Percentiles rank a stretch among this genome's conserved stretches.
phyloP scores from a whole-genome alignment of 73 alveolate species.

The Paramecium bursaria region DNA sequence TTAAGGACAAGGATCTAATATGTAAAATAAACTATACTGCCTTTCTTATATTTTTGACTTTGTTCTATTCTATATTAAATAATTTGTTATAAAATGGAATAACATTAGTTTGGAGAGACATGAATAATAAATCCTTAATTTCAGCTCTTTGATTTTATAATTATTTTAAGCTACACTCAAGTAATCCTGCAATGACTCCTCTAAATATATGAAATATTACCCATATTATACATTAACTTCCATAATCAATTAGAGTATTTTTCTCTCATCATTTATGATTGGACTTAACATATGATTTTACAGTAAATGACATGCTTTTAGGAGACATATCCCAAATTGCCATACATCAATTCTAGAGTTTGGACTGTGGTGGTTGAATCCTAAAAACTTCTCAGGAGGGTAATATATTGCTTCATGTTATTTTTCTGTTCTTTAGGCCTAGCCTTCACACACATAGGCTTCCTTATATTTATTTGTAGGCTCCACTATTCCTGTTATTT shows the following conservation, averaged over 20 bases:
- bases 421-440: neutral
- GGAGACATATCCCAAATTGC: conserved; percentile 27
- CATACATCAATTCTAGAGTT: conserved; percentile 11
- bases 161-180: conserved; percentile 23
- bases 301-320: neutral
- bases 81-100: neutral
- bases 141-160: conserved; percentile 2
- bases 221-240: conserved; percentile 9
- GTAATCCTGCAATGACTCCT: conserved; percentile 31
- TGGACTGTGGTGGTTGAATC: conserved; percentile 8
- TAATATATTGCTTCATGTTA: neutral
- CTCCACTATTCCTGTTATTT: conserved; percentile 23
- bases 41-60: too few relatives aligned
- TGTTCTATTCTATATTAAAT: too few relatives aligned
- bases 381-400: conserved; percentile 28
- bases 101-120: conserved; percentile 3
- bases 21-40: too few relatives aligned
- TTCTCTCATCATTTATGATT: neutral
- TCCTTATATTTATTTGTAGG: conserved; percentile 39
- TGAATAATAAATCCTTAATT: neutral
- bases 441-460: conserved; percentile 1
- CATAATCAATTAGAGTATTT: neutral
- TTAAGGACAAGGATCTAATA: too few relatives aligned
- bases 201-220: conserved; percentile 19
- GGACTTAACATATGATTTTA: conserved; percentile 4